Base-by-base conservation (phyloP, 306 rosid species). In the Alnus glutinosa region DNA sequence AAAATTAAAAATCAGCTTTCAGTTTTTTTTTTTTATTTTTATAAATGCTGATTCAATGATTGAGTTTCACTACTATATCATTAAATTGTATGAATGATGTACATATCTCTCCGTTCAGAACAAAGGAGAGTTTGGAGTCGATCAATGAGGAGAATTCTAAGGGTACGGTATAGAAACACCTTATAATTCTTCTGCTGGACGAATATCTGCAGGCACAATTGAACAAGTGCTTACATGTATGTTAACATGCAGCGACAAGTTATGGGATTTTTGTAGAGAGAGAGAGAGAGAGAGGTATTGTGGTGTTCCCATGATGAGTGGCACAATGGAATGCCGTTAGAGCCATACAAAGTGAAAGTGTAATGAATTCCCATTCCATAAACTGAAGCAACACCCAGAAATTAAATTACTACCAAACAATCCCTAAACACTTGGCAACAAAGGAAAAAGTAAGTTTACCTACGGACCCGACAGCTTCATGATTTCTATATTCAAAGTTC, bases 401-500 rank as follows among this genome's bases (percentile, higher is more conserved):
- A 75, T 55, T 55, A 15, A 16, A 59, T n/a, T 49, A 39, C 19
- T 18, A 32, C 55, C 68, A 44, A 47, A 58, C 66, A 47, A n/a
- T 50, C 59, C 48, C 63, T 39, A 66, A 78, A 73, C 68, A 18
- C 8, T 2, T 48, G 6, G 42, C 66, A 51, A 70, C 34, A 59
- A 70, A 2, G 42, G 19, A 51, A 79, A 58, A 19, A 59, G 15
- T n/a, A 81, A 79, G 75, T 47, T 54, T 57, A 68, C 32, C 70
- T 55, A 77, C 57, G 55, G 72, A 80, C 48, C 91, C 89, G 81
- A 89, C 91, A 89, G 62, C 13, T 71, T 86, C 70, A 86, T 90
- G 78, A 84, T 79, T 77, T 76, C 79, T 16, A 75, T n/a, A 72
- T 79, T 61, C 78, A 78, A 80, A 77, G 71, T 89, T 89, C 86